Percentiles rank a stretch among this genome's conserved stretches.
Conservation (phyloP, 352 stramenopile species). For the Pythium guiyangense region DNA sequence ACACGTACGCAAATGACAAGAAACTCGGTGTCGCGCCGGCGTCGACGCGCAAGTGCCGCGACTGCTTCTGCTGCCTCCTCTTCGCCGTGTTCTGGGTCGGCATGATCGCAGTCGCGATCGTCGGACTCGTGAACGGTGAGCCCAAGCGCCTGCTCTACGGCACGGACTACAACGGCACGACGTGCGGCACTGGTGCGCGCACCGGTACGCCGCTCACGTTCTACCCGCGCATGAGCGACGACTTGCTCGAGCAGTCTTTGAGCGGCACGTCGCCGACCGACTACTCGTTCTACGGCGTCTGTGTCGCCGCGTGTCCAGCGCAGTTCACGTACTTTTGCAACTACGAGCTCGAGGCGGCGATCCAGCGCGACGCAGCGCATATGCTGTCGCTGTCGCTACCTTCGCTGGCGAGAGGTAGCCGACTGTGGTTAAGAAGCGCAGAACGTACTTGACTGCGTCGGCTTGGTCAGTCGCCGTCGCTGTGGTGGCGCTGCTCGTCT, state of each 20-base stretch:
- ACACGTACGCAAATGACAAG: slow-evolving; percentile 13
- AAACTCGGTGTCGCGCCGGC: slow-evolving; percentile 49
- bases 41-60: slow-evolving; percentile 53
- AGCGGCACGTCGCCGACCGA: slow-evolving; percentile 40
- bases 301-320: slow-evolving; percentile 47
- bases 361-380: slow-evolving; percentile 33
- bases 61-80: slow-evolving; percentile 58
- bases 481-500: too few species aligned
- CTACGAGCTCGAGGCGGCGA: slow-evolving; percentile 57
- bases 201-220: slow-evolving; percentile 38
- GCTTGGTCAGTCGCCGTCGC: too few species aligned
- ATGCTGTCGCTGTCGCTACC: too few species aligned
- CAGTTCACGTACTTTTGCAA: slow-evolving; percentile 63
- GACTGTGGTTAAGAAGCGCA: too few species aligned
- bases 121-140: slow-evolving; percentile 61
- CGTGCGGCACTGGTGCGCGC: slow-evolving; percentile 48
- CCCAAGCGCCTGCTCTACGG: slow-evolving; percentile 67
- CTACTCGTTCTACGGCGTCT: slow-evolving; percentile 71
- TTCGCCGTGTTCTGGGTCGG: slow-evolving; percentile 76
- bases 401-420: too few species aligned
- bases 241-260: slow-evolving; percentile 54
- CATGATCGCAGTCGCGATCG: slow-evolving; percentile 47
- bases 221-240: slow-evolving; percentile 75
- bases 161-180: slow-evolving; percentile 70
- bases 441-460: too few species aligned